These are phyloP conservation scores for Trametes maxima DNA, from an alignment of 768 basidiomycete species.

Conservation along the genomic window DNA sequence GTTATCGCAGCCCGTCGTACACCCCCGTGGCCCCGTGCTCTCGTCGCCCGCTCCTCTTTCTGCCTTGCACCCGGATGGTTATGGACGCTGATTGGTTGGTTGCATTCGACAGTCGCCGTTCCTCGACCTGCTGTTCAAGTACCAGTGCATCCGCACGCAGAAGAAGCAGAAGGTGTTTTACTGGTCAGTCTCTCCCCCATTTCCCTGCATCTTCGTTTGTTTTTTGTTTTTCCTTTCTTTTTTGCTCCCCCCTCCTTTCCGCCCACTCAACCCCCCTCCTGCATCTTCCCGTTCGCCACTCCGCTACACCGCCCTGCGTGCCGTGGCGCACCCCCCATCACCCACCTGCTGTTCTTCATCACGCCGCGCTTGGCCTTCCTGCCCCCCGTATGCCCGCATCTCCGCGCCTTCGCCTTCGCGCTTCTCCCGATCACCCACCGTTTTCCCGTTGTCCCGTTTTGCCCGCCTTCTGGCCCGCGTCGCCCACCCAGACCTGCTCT, in stretches of 20 bases:
- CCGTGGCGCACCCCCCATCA: not conserved
- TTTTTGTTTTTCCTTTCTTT: not conserved
- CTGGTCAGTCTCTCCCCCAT: slow-evolving; percentile 57
- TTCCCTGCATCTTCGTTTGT: not conserved
- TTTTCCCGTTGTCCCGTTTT: not conserved
- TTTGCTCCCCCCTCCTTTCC: not conserved
- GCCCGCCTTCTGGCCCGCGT: not conserved
- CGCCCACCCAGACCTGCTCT: too few species aligned
- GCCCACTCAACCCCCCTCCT: not conserved
- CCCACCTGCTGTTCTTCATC: not conserved
- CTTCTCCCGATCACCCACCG: not conserved
- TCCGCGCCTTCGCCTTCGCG: not conserved
- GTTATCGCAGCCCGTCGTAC: not conserved
- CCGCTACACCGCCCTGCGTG: not conserved
- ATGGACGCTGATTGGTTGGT: slow-evolving; percentile 20
- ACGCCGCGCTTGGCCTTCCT: not conserved
- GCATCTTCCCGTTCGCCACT: not conserved
- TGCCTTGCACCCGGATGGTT: too few species aligned
- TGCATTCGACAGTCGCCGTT: slow-evolving; percentile 74
- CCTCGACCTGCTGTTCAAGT: slow-evolving; percentile 92
- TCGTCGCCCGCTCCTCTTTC: not conserved
- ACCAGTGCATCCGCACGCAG: slow-evolving; percentile 95
- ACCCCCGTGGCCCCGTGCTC: not conserved
- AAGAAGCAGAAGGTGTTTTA: slow-evolving; percentile 99
- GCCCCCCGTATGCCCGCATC: not conserved